Evolutionary conservation across 1,284 basidiomycete species (phyloP), one percentile per base, ranked within the genome.

Genomic region (Rhodotorula sp.): DNA sequence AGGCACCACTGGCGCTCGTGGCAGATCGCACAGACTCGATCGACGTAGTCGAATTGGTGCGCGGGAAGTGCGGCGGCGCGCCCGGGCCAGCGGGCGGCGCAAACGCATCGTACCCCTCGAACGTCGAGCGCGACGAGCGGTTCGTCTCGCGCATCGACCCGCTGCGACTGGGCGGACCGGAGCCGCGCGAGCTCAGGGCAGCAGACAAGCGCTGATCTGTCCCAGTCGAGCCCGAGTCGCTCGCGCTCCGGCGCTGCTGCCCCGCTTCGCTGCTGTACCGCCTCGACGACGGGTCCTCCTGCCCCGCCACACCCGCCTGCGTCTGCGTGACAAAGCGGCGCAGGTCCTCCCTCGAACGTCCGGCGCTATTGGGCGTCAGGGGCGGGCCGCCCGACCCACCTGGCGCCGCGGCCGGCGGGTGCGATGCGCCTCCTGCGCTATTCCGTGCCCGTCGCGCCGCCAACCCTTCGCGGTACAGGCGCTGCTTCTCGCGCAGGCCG

Each of bases 401-500:
- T 16, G 46, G 25, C 14, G 52, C 13, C 44, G 13, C 5, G 34
- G 27, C 19, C 27, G 12, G 16, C 50, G 25, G 41, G 25, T 45
- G 48, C 25, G 19, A 5, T 17, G 0, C 44, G 48, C 21, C 23
- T 19, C 55, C 58, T 25, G 13, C 44, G 44, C 55, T 44, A 16
- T 27, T 14, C 45, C 66, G 56, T 50, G 63, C 64, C 2, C 58
- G 63, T 41, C 68, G 54, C 14, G 58, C 74, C 25, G 64, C 74
- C 45, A 68, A 68, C 23, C 75, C 69, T 8, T 77, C 75, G 8
- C 74, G 61, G 61, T 88, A 97, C 71, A 89, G 85, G 45, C 90
- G 88, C 81, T 99, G 97, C 82, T 98, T 98, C 69, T 85, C 87
- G 73, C 96, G 91, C 42, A 99, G 85, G 9, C 95, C 97, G 78